Evolutionary conservation across 139 green algal genomes (phyloP), one percentile per base, ranked within the genome.

Genomic region (Ostreobium quekettii): DNA sequence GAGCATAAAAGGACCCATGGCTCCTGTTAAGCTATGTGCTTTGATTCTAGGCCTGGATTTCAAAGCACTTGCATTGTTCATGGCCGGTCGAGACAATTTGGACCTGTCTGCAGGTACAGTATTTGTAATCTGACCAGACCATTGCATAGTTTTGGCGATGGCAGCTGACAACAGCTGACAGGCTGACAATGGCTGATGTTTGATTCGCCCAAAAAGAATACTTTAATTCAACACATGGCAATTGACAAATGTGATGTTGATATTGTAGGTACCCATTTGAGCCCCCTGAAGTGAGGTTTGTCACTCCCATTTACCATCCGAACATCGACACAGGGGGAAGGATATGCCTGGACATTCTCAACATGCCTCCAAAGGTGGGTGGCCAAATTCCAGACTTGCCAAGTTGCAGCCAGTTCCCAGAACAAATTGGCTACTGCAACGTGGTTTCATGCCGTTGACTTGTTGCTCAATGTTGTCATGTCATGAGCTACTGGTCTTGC

Each of bases 261-360:
- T n/a, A 62, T 36, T 38, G 26, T 61, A 83, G 82, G 49, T 88
- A 87, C 70, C 82, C 82, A 1, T 83, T 87, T 24, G 80, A 88
- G 66, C 82, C 82, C 0, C 82, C 80, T 31, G 80, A 85, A 46
- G 81, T 87, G 2, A 66, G 49, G 33, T 89, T 89, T 47, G n/a
- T 53, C 3, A 89, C 83, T 4, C 77, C 66, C 19, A 72, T 91
- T 4, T 89, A 91, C 71, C 85, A 91, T 60, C 83, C 83, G 15
- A 91, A 91, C 78, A 85, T 91, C 22, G 77, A 87, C n/a, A 47
- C 67, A 6, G 73, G 74, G 38, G 84, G 78, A 31, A 67, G 76
- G 19, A 85, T 88, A 8, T 87, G 82, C 73, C 63, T 84, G 2
- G 79, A 87, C 67, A 74, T 83, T 2, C 70, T 91, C 2, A 85